Evolutionary conservation across 23 red algal species (phyloP).

Genomic region (Rhodosorus marinus): DNA sequence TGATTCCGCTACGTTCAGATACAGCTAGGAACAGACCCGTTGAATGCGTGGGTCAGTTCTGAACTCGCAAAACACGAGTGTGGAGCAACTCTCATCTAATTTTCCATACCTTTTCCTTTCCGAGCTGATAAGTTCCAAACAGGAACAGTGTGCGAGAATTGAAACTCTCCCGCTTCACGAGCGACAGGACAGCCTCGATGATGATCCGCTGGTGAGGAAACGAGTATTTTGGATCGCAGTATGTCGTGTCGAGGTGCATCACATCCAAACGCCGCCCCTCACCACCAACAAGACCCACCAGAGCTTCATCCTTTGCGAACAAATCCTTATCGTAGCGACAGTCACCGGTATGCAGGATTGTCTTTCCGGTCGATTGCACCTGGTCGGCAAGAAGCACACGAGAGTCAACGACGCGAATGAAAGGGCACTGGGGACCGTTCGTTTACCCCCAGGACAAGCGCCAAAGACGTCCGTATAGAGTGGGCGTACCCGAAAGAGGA

Average conservation of each 20-base stretch:
- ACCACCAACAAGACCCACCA: slow-evolving; percentile 1
- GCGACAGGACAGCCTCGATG: slow-evolving; percentile 9
- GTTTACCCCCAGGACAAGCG: too few species aligned
- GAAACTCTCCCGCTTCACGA: slow-evolving; percentile 7
- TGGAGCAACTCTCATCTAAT: neutral
- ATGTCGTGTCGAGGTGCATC: slow-evolving; percentile 85
- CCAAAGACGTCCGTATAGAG: too few species aligned
- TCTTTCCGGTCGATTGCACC: slow-evolving; percentile 8
- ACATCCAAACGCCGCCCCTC: slow-evolving; percentile 2
- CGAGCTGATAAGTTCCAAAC: slow-evolving; percentile 63
- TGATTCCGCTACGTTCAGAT: too few species aligned
- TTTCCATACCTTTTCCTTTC: slow-evolving; percentile 64
- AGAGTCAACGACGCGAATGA: too few species aligned
- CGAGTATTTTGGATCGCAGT: slow-evolving; percentile 37
- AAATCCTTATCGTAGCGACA: slow-evolving; percentile 15
- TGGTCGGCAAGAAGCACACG: too few species aligned
- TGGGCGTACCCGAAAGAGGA: slow-evolving; percentile 41
- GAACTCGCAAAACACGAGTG: too few species aligned
- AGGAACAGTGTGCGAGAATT: slow-evolving; percentile 33
- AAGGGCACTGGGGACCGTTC: too few species aligned
- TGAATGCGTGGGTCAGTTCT: too few species aligned
- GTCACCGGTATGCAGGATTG: slow-evolving; percentile 57
- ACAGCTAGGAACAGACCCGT: too few species aligned
- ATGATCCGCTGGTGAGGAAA: slow-evolving; percentile 27
- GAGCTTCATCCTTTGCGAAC: slow-evolving; percentile 4